A percentile compares a stretch with the other conserved stretches of the same genome.
Conservation (phyloP, 352 stramenopile genomes). For the Chrysophaeum taylorii region DNA sequence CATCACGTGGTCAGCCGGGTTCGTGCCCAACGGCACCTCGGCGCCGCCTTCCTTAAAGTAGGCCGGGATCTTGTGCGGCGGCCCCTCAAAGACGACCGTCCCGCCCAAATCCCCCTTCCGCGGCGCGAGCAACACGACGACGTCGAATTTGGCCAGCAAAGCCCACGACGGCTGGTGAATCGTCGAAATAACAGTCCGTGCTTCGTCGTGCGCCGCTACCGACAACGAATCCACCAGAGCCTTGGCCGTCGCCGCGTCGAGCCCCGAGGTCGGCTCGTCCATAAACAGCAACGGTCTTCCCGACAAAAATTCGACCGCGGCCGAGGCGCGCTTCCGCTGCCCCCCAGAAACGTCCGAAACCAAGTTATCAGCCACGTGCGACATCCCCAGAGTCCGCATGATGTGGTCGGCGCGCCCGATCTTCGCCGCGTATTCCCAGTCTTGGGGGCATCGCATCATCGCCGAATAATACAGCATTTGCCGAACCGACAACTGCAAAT, state of each 20-base stretch:
- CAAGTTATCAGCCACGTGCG: too few species aligned
- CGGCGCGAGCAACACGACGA: slow-evolving; percentile 41
- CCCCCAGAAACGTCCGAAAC: slow-evolving; percentile 44
- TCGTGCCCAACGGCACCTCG: background rate
- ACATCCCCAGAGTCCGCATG: too few species aligned
- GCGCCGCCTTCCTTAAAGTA: background rate
- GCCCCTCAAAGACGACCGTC: background rate
- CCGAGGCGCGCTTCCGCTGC: slow-evolving; percentile 60
- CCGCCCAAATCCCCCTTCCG: too few species aligned
- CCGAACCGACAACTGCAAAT: slow-evolving; percentile 47
- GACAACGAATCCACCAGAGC: slow-evolving; percentile 56
- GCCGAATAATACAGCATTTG: slow-evolving; percentile 54
- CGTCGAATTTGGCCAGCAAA: slow-evolving; percentile 62
- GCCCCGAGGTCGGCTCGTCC: slow-evolving; percentile 34
- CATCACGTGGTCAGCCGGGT: background rate
- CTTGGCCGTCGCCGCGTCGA: slow-evolving; percentile 34
- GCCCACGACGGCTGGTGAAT: slow-evolving; percentile 50
- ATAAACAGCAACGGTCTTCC: slow-evolving; percentile 62
- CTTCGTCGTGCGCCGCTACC: slow-evolving; percentile 37
- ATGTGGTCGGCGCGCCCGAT: too few species aligned
- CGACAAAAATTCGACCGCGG: slow-evolving; percentile 59
- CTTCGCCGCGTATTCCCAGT: too few species aligned
- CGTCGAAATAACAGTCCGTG: slow-evolving; percentile 54
- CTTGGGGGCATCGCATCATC: slow-evolving; percentile 39
- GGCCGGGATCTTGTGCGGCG: background rate